A percentile compares a stretch with the other conserved stretches of the same genome.
Conservation (phyloP, 305 asterid species). For the Rubia occidens region DNA sequence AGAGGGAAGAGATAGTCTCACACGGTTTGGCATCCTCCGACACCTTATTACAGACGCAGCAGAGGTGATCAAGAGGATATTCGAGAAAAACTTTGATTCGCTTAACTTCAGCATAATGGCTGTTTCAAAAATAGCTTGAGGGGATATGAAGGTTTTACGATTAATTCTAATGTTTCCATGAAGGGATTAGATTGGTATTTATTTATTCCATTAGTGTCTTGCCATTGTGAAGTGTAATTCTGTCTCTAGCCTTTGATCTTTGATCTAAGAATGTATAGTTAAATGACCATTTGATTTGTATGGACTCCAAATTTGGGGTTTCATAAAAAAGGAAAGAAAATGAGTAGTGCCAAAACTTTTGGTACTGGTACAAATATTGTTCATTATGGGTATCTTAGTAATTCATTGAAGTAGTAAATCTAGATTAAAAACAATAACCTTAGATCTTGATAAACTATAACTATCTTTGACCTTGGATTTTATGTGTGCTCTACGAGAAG, state of each 20-base stretch:
- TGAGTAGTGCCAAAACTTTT: no score
- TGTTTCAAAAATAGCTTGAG: slow-evolving; percentile 45
- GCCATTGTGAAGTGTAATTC: neutral
- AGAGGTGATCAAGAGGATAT: slow-evolving; percentile 52
- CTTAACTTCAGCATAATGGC: slow-evolving; percentile 69
- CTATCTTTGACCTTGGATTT: no score
- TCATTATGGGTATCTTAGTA: no score
- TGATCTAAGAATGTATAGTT: neutral
- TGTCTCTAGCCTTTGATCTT: neutral
- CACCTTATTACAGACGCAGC: slow-evolving; percentile 64
- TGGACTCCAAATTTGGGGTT: no score
- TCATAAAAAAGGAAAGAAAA: no score
- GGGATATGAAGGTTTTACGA: neutral
- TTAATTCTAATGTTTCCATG: neutral
- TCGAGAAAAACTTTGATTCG: slow-evolving; percentile 64
- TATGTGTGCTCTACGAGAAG: no score
- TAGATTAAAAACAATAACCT: no score
- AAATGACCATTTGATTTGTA: neutral
- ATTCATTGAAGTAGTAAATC: no score
- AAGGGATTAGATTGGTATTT: neutral
- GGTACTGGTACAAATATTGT: no score
- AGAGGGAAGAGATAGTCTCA: slow-evolving; percentile 64
- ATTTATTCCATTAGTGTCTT: neutral
- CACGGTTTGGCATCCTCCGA: slow-evolving; percentile 69
- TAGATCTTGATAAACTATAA: no score